Evolutionary conservation across 1,284 basidiomycete genomes (phyloP), one percentile per base, ranked within the genome.

Genomic region (Kalmanozyma brasiliensis): DNA sequence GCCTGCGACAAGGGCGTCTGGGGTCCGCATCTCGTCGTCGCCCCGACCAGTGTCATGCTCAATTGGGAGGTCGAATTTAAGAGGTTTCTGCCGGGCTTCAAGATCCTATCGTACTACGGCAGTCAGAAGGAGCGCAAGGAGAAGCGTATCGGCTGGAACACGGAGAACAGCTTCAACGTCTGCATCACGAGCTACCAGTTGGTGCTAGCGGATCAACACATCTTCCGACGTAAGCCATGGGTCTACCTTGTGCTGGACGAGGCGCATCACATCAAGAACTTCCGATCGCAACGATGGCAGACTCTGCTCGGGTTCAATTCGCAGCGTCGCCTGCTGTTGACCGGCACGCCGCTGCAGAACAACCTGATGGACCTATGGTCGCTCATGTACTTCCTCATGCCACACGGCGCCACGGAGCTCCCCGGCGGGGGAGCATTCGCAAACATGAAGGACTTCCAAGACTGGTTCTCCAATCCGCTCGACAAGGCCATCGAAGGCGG

Each of bases 11-110:
- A 90, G 48, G 94, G 94, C 7, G 92, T 95, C 60, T 97, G 94
- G 94, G 95, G 95, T 0, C 94, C 94, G 3, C 94, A 97, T 84
- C 87, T 97, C 26, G 93, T 98, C 79, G 89, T 97, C 74, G 94
- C 95, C 11, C 93, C 94, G 1, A 97, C 94, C 1, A 93, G 91
- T 63, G 94, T 97, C 55, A 87, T 98, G 66, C 86, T 97, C 57
- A 97, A 98, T 80, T 98, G 94, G 94, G 94, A 96, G 82, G 95
- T 97, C 91, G 94, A 97, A 82, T 97, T 97, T 86, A 96, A 97
- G 83, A 96, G 96, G 83, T 97, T 97, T 80, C 85, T 97, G 2
- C 94, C 94, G 0, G 94, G 94, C 1, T 94, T 97, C 86, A 91
- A 89, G 75, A 89, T 92, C 53, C 85, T 98, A 33, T 91, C 92